These are phyloP conservation scores for Metarhizium sp. DNA, from an alignment of 2,329 filamentous ascomycete genomes.

Conservation along the genomic window DNA sequence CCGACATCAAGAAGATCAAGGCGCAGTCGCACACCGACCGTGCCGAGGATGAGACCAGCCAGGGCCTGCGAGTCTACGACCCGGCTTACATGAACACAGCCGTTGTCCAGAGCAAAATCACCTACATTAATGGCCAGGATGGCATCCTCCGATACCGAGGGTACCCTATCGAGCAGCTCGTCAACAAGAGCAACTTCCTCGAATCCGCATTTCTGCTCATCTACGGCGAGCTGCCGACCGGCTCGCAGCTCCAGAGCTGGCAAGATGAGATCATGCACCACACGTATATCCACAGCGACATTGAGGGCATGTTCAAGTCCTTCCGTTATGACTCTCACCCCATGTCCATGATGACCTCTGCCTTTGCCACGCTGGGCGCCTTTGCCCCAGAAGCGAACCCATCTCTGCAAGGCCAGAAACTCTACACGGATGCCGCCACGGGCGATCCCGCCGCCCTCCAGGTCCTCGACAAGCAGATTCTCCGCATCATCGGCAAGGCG, in stretches of 20 bases:
- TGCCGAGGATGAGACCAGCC: slow-evolving; percentile 35
- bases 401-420: slow-evolving; percentile 37
- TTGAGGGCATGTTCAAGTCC: slow-evolving; percentile 40
- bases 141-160: slow-evolving; percentile 43
- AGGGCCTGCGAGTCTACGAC: slow-evolving; percentile 40
- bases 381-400: slow-evolving; percentile 42
- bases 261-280: slow-evolving; percentile 40
- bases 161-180: slow-evolving; percentile 42
- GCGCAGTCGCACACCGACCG: slow-evolving; percentile 24
- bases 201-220: slow-evolving; percentile 41
- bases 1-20: slow-evolving; percentile 42
- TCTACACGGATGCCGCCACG: slow-evolving; percentile 35
- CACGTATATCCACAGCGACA: slow-evolving; percentile 38
- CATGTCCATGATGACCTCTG: slow-evolving; percentile 41
- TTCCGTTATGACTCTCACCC: slow-evolving; percentile 43
- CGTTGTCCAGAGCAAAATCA: slow-evolving; percentile 38
- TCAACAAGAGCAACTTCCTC: slow-evolving; percentile 38
- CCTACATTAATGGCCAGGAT: slow-evolving; percentile 42
- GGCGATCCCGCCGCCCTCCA: slow-evolving; percentile 31
- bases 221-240: slow-evolving; percentile 39
- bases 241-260: slow-evolving; percentile 30
- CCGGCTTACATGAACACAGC: slow-evolving; percentile 46
- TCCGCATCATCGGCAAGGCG: slow-evolving; percentile 41
- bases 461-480: slow-evolving; percentile 41
- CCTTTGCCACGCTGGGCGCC: slow-evolving; percentile 39